Evolutionary conservation across 2,329 filamentous ascomycete genomes (phyloP), one percentile per base, ranked within the genome.

Genomic region (Chaetomium sp.): DNA sequence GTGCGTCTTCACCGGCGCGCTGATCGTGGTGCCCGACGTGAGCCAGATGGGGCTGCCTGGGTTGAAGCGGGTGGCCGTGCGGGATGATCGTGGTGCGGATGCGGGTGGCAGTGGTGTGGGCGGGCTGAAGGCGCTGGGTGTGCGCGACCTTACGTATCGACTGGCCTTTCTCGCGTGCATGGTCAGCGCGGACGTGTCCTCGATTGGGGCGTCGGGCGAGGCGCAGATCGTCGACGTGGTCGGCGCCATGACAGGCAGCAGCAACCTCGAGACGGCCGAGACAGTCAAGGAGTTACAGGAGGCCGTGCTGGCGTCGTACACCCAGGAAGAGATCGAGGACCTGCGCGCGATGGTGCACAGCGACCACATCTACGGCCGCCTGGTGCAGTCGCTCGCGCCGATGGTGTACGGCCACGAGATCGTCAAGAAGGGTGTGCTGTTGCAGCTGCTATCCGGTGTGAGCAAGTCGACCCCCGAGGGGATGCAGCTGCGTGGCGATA

Each of bases 361-460:
- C 54, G 90, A 95, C 60, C 91, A 96, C 69, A 96, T 97, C 64
- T 99, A 96, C 74, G 86, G 89, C 65, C 85, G 91, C 33, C 77
- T 99, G 8, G 91, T 99, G 38, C 89, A 95, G 66, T 96, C 91
- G 0, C 85, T 99, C 47, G 94, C 94, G 1, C 94, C 94, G 1
- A 99, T 92, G 80, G 91, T 99, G 3, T 99, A 96, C 66, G 94
- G 94, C 11, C 94, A 99, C 69, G 90, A 94, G 59, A 90, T 96
- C 55, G 92, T 99, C 67, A 99, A 99, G 76, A 99, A 99, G 72
- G 94, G 94, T 35, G 77, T 99, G 32, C 80, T 99, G 6, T 79
- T 99, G 43, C 94, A 99, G 71, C 79, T 99, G 47, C 90, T 99
- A 81, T 89, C 91, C n/a, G 94, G 94, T 76, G 89, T 99, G 2